Conservation (phyloP, 176 grass and related monocot species). For the Alopecurus myosuroides region DNA sequence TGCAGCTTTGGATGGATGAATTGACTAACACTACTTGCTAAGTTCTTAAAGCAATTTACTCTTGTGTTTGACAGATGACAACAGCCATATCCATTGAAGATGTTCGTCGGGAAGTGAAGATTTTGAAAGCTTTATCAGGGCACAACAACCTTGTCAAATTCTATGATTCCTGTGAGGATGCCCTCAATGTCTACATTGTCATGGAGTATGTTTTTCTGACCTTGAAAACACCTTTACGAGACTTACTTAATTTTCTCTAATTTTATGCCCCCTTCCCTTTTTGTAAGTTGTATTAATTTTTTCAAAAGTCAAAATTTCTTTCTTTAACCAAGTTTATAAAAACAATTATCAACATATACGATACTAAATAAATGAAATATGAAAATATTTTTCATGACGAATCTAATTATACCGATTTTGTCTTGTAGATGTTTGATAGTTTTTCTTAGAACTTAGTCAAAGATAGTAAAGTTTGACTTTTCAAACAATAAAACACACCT, state of each 20-base stretch:
- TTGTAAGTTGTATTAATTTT: not conserved
- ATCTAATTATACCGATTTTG: not conserved
- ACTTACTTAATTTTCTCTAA: not conserved
- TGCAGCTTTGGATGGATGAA: not conserved
- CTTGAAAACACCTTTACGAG: not conserved
- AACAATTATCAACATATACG: not conserved
- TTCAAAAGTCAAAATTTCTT: not conserved
- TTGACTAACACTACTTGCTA: not conserved
- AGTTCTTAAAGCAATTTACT: not conserved
- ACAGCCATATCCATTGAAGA: conserved; percentile 99
- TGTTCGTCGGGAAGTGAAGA: conserved; percentile 97
- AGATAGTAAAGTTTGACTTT: not conserved
- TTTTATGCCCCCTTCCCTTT: not conserved
- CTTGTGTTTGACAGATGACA: conserved; percentile 77
- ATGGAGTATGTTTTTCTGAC: conserved; percentile 93
- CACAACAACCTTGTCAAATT: conserved; percentile 97
- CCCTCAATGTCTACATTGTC: conserved; percentile 99
- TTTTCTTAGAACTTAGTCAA: not conserved
- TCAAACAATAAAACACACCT: not conserved
- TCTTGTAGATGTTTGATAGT: not conserved
- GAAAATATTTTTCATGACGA: not conserved
- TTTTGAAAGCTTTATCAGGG: conserved; percentile 96
- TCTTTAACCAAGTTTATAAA: not conserved
- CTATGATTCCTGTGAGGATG: conserved; percentile 99
- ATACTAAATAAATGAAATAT: not conserved